These are phyloP conservation scores for Nicotiana tabacum DNA, from an alignment of 257 asterid genomes.

Conservation along the genomic window DNA sequence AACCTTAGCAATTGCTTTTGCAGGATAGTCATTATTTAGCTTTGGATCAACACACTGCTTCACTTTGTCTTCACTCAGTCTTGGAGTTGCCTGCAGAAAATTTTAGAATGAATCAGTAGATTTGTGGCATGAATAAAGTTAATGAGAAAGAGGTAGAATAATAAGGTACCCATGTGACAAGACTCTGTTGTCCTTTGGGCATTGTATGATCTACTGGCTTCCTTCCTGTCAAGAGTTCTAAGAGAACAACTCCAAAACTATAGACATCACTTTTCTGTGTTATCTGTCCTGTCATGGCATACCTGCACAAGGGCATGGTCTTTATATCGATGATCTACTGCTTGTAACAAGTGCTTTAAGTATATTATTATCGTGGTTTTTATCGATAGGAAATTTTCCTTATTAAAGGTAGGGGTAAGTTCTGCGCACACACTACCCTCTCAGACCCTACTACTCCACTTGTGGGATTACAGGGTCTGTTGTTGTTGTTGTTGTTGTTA, in stretches of 20 bases:
- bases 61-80: slow-evolving; percentile 87
- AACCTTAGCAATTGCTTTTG: slow-evolving; percentile 85
- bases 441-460: no score
- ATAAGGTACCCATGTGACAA: slow-evolving; percentile 69
- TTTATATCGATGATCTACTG: not conserved
- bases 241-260: slow-evolving; percentile 79
- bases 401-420: no score
- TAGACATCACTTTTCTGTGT: slow-evolving; percentile 85
- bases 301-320: slow-evolving; percentile 24
- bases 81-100: slow-evolving; percentile 69
- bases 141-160: not conserved
- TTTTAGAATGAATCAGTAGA: no score
- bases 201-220: slow-evolving; percentile 91
- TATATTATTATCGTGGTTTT: not conserved
- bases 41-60: slow-evolving; percentile 83
- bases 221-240: slow-evolving; percentile 77
- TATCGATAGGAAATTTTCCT: no score
- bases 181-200: slow-evolving; percentile 94
- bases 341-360: not conserved
- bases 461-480: no score
- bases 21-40: slow-evolving; percentile 60
- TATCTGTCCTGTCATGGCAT: slow-evolving; percentile 92
- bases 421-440: no score
- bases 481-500: not conserved
- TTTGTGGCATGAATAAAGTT: not conserved